Evolutionary conservation across 108 stramenopile species (phyloP).

Genomic region (Nitzschia sp.): DNA sequence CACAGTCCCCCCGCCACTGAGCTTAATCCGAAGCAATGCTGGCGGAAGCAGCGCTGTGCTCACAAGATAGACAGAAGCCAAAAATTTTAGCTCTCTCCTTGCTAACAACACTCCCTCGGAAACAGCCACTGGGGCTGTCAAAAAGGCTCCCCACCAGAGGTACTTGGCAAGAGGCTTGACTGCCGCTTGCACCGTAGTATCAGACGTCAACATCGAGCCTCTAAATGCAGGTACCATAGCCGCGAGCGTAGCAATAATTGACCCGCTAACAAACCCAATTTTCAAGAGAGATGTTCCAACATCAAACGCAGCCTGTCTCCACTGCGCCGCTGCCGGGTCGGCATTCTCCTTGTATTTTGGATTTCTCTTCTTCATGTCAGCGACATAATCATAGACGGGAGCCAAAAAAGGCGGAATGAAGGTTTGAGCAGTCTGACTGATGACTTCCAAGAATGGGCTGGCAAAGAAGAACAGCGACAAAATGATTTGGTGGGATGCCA

Average conservation of each 20-base stretch:
- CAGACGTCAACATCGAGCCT: constrained; percentile 67
- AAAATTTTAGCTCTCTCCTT: constrained; percentile 64
- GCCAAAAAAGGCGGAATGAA: constrained; percentile 69
- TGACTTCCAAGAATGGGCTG: constrained; percentile 87
- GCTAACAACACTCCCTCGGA: constrained; percentile 84
- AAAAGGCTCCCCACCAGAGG: constrained; percentile 66
- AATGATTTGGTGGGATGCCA: constrained; percentile 87
- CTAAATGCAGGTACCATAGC: constrained; percentile 68
- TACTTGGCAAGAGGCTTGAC: constrained; percentile 77
- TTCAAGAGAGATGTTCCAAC: constrained; percentile 58
- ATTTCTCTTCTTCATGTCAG: constrained; percentile 7
- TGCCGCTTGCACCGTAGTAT: constrained; percentile 62
- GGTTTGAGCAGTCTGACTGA: constrained; percentile 83
- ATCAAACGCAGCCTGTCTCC: constrained; percentile 41
- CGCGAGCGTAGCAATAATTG: constrained; percentile 61
- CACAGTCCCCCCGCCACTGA: constrained; percentile 68
- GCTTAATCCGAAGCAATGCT: constrained; percentile 65
- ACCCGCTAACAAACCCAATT: constrained; percentile 60
- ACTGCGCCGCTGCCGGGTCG: constrained; percentile 41
- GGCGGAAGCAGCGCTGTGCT: constrained; percentile 79
- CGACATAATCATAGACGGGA: constrained; percentile 43
- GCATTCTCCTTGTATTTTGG: constrained; percentile 25
- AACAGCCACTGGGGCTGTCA: constrained; percentile 87
- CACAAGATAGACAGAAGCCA: constrained; percentile 73
- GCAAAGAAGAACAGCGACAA: constrained; percentile 82